Evolutionary conservation across 2,329 filamentous ascomycete genomes (phyloP).

Genomic region (Didymella exigua): DNA sequence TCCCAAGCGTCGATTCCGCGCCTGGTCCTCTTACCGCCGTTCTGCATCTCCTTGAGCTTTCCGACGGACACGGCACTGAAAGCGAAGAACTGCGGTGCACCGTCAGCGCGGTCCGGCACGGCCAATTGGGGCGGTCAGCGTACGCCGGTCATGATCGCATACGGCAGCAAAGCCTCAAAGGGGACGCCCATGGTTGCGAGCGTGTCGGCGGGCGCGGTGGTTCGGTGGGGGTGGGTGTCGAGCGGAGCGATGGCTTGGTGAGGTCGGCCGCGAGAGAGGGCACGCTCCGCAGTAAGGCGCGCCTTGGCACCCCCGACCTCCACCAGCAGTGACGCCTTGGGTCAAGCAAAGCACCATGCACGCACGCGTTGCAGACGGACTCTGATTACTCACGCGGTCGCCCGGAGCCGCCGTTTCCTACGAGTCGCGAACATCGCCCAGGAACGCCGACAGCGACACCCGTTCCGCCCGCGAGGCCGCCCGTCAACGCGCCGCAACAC

Average conservation of each 20-base stretch:
- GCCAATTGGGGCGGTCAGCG: slow-evolving; percentile 36
- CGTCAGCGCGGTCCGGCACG: slow-evolving; percentile 25
- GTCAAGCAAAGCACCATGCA: slow-evolving; percentile 34
- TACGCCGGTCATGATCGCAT: slow-evolving; percentile 67
- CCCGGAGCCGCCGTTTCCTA: slow-evolving; percentile 32
- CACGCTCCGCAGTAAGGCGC: slow-evolving; percentile 13
- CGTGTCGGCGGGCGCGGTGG: slow-evolving; percentile 30
- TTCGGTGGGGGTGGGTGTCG: slow-evolving; percentile 26
- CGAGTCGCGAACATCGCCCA: slow-evolving; percentile 40
- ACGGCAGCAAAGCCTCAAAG: slow-evolving; percentile 69
- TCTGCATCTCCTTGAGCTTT: slow-evolving; percentile 64
- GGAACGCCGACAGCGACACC: not conserved
- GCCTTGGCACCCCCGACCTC: slow-evolving; percentile 24
- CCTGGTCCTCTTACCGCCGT: slow-evolving; percentile 66
- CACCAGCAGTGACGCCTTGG: slow-evolving; percentile 36
- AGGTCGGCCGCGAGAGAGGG: slow-evolving; percentile 17
- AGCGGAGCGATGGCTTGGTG: slow-evolving; percentile 10
- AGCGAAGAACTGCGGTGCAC: slow-evolving; percentile 61
- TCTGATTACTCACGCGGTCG: slow-evolving; percentile 43
- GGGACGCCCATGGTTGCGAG: slow-evolving; percentile 65
- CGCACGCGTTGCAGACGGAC: slow-evolving; percentile 34
- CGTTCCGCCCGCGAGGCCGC: not conserved
- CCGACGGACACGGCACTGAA: slow-evolving; percentile 64
- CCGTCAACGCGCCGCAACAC: slow-evolving; percentile 33
- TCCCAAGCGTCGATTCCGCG: slow-evolving; percentile 69